Percentiles rank a stretch among this genome's conserved stretches.
These are phyloP conservation scores for Penicillium mononematosum DNA, from an alignment of 495 filamentous ascomycete genomes.

Conservation along the genomic window DNA sequence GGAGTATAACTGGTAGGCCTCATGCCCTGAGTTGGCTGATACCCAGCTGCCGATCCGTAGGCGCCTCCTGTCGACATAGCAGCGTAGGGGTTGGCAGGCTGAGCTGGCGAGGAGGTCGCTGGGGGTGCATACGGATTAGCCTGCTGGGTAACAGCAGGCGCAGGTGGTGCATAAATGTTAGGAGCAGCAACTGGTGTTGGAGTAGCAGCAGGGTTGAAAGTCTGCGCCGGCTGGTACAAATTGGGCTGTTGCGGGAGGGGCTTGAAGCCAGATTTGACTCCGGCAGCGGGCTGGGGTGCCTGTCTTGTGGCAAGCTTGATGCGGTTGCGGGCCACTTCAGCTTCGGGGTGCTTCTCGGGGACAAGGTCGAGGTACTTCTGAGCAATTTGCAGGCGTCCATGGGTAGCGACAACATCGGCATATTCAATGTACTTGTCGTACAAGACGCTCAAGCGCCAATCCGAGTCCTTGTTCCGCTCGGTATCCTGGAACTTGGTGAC, in stretches of 20 bases:
- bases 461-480: conserved; percentile 63
- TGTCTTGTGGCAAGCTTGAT: conserved; percentile 84
- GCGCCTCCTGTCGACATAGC: conserved; percentile 41
- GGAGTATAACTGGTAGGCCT: conserved; percentile 27
- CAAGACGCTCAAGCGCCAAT: conserved; percentile 84
- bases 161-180: conserved; percentile 40
- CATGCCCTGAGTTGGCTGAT: conserved; percentile 50
- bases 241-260: conserved; percentile 42
- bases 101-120: conserved; percentile 34
- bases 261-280: conserved; percentile 29
- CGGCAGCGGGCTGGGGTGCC: conserved; percentile 39
- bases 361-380: conserved; percentile 91
- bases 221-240: conserved; percentile 40
- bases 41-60: conserved; percentile 40
- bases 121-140: conserved; percentile 36
- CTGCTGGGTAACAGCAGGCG: conserved; percentile 22
- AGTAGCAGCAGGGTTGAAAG: conserved; percentile 36
- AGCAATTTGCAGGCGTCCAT: conserved; percentile 81
- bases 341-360: conserved; percentile 80
- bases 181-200: conserved; percentile 21
- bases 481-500: conserved; percentile 87
- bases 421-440: conserved; percentile 98
- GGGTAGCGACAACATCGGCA: conserved; percentile 87
- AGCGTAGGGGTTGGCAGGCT: conserved; percentile 61
- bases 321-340: conserved; percentile 81